Conservation (phyloP, 768 basidiomycete species). For the Lentinula detonsa region DNA sequence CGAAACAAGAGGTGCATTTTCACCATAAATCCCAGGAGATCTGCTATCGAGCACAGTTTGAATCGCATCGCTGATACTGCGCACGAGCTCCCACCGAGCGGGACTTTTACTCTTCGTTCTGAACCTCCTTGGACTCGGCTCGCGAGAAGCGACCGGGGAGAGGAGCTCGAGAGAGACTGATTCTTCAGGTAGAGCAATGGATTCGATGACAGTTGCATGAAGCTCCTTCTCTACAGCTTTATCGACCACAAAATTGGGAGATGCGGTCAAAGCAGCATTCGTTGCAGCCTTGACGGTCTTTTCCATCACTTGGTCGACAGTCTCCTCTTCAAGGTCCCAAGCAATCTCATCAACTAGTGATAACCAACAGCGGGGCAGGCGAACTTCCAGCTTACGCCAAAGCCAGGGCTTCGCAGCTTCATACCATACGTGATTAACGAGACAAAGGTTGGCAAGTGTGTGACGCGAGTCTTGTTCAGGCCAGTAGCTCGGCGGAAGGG, state of each 20-base stretch:
- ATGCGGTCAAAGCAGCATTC: slow-evolving; percentile 46
- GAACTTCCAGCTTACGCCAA: slow-evolving; percentile 79
- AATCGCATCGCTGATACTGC: slow-evolving; percentile 73
- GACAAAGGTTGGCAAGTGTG: slow-evolving; percentile 65
- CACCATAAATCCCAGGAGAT: slow-evolving; percentile 70
- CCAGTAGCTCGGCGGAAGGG: slow-evolving; percentile 68
- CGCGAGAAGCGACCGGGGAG: slow-evolving; percentile 75
- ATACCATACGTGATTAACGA: slow-evolving; percentile 75
- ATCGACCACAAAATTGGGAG: slow-evolving; percentile 21
- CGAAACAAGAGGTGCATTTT: slow-evolving; percentile 15
- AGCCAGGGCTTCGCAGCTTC: slow-evolving; percentile 85
- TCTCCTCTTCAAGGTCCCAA: slow-evolving; percentile 65
- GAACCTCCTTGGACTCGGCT: slow-evolving; percentile 74
- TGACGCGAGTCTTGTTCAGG: slow-evolving; percentile 58
- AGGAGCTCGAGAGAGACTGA: slow-evolving; percentile 71
- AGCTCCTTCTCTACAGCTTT: slow-evolving; percentile 43
- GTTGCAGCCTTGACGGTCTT: slow-evolving; percentile 64
- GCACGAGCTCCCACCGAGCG: slow-evolving; percentile 77
- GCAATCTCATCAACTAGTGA: slow-evolving; percentile 74
- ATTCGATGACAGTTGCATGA: slow-evolving; percentile 55
- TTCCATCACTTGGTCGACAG: slow-evolving; percentile 58
- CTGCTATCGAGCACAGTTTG: slow-evolving; percentile 60
- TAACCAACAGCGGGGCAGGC: slow-evolving; percentile 81
- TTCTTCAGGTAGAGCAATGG: slow-evolving; percentile 56
- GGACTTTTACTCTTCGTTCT: slow-evolving; percentile 76